These are phyloP conservation scores for Aureobasidium leucospermi DNA, from an alignment of 2,329 filamentous ascomycete species.

Conservation along the genomic window DNA sequence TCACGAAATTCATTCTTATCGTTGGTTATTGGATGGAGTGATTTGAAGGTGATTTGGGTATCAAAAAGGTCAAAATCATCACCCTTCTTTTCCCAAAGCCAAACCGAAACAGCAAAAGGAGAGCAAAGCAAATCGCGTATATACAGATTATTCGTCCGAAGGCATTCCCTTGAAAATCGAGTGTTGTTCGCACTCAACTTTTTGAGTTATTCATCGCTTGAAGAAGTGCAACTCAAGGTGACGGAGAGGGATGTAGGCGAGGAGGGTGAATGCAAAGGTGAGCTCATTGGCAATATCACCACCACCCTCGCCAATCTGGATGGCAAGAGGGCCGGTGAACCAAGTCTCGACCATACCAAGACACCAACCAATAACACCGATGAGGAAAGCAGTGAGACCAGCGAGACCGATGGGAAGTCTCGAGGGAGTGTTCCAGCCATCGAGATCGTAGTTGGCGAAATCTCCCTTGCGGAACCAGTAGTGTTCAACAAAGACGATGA, in stretches of 20 bases:
- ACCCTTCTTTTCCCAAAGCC: background rate
- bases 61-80: conserved; percentile 4
- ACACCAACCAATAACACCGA: conserved; percentile 40
- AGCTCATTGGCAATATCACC: conserved; percentile 52
- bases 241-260: conserved; percentile 42
- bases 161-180: background rate
- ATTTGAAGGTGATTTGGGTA: conserved; percentile 7
- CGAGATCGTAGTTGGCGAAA: conserved; percentile 37
- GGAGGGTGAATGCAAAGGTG: conserved; percentile 42
- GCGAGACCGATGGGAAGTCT: conserved; percentile 37
- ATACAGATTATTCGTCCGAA: conserved; percentile 5
- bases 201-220: conserved; percentile 24
- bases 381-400: conserved; percentile 31
- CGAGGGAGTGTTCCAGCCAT: conserved; percentile 39
- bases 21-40: background rate
- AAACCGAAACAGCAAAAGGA: conserved; percentile 2
- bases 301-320: conserved; percentile 47
- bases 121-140: conserved; percentile 5
- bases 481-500: conserved; percentile 41
- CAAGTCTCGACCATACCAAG: conserved; percentile 55
- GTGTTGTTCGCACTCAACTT: background rate
- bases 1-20: conserved; percentile 1
- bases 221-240: conserved; percentile 43
- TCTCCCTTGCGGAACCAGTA: conserved; percentile 36
- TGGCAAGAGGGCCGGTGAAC: conserved; percentile 52